A percentile compares a stretch with the other conserved stretches of the same genome.
Conservation (phyloP, 78 protist genomes). For the Paulinella micropora region DNA sequence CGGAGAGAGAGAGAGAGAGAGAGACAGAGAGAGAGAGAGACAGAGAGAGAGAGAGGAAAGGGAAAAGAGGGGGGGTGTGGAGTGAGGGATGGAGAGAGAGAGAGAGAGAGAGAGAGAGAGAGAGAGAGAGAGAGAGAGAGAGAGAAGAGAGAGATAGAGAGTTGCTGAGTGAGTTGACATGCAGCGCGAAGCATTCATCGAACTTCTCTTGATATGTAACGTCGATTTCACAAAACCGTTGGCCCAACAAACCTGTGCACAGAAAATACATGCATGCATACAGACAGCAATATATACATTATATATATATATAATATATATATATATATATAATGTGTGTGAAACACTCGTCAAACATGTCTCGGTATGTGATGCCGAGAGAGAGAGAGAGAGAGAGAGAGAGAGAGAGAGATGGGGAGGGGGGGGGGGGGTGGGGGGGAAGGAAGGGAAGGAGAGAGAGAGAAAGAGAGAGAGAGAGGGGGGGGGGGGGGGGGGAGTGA, state of each 20-base stretch:
- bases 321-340: neutral
- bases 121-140: neutral
- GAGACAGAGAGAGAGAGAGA: neutral
- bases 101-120: neutral
- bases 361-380: too few species aligned
- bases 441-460: too few species aligned
- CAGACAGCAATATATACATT: too few species aligned
- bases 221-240: constrained; percentile 6
- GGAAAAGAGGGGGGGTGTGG: neutral
- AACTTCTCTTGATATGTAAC: neutral
- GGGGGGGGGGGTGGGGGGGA: neutral
- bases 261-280: too few species aligned
- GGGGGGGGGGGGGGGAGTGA: too few species aligned
- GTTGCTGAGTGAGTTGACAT: too few species aligned
- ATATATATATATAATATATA: too few species aligned
- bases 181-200: constrained; percentile 28
- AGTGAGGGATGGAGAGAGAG: neutral
- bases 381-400: too few species aligned
- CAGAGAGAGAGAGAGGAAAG: neutral
- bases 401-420: neutral
- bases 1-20: too few species aligned
- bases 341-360: too few species aligned
- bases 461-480: too few species aligned
- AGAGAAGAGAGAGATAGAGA: too few species aligned
- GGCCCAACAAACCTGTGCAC: constrained; percentile 10